Conservation (phyloP, 352 stramenopile genomes). For the Pythium folliculosum region DNA sequence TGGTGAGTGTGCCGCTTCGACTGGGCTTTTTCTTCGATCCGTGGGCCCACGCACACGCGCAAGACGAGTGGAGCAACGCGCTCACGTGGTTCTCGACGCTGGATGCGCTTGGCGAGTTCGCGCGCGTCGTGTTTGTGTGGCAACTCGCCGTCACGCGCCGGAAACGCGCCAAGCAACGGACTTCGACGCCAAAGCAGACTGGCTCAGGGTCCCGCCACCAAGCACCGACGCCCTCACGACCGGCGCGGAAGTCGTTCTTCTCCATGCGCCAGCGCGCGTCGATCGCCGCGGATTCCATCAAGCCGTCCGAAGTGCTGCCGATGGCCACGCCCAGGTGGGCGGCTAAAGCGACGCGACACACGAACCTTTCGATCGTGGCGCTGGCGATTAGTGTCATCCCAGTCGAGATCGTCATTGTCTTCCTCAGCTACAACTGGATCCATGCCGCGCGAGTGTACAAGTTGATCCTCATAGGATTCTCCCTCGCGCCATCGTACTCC, state of each 20-base stretch:
- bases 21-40: conserved; percentile 49
- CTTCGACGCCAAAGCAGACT: too few relatives aligned
- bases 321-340: too few relatives aligned
- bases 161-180: too few relatives aligned
- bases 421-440: conserved; percentile 23
- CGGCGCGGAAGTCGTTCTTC: too few relatives aligned
- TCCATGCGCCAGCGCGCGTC: too few relatives aligned
- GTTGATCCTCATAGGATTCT: conserved; percentile 10
- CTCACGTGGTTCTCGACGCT: conserved; percentile 33
- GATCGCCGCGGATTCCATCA: too few relatives aligned
- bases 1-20: conserved; percentile 35
- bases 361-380: too few relatives aligned
- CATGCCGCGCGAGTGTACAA: conserved; percentile 25
- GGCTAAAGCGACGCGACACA: too few relatives aligned
- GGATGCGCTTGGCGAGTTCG: conserved; percentile 21
- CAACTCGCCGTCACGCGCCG: too few relatives aligned
- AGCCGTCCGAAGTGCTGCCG: too few relatives aligned
- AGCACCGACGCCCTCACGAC: too few relatives aligned
- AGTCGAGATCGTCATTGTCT: conserved; percentile 4
- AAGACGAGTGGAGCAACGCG: conserved; percentile 24
- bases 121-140: conserved; percentile 7
- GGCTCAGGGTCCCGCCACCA: too few relatives aligned
- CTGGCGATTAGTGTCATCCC: conserved; percentile 3
- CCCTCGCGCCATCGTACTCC: conserved; percentile 6
- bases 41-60: conserved; percentile 17